Conservation (phyloP, 2,329 filamentous ascomycete genomes). For the Magnaporthiopsis incrustans region DNA sequence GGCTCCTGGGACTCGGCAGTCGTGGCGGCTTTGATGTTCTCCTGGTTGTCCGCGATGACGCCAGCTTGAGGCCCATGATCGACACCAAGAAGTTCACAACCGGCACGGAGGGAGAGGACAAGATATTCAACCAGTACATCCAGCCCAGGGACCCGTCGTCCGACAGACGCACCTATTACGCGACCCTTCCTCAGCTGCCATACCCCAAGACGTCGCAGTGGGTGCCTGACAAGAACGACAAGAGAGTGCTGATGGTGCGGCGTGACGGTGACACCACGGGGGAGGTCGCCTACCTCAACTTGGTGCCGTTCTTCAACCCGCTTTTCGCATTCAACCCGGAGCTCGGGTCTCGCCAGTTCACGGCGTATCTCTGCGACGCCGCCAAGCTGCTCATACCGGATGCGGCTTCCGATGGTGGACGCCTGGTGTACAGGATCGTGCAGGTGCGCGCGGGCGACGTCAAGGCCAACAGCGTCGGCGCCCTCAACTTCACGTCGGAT, state of each 20-base stretch:
- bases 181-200: not conserved
- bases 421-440: not conserved
- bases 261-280: not conserved
- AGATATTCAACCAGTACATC: not conserved
- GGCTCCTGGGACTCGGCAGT: not conserved
- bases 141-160: not conserved
- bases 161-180: not conserved
- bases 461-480: constrained; percentile 1
- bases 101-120: not conserved
- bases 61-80: not conserved
- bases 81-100: not conserved
- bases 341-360: not conserved
- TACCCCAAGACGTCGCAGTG: not conserved
- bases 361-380: not conserved
- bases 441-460: not conserved
- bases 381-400: not conserved
- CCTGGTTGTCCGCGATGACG: not conserved
- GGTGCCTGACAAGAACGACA: not conserved
- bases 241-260: not conserved
- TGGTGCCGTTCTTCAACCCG: not conserved
- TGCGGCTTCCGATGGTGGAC: no score
- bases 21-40: not conserved
- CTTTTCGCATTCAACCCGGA: not conserved
- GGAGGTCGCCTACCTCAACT: constrained; percentile 5
- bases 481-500: not conserved